Base-by-base conservation (phyloP, 768 basidiomycete species). In the Rhodotorula kratochvilovae region DNA sequence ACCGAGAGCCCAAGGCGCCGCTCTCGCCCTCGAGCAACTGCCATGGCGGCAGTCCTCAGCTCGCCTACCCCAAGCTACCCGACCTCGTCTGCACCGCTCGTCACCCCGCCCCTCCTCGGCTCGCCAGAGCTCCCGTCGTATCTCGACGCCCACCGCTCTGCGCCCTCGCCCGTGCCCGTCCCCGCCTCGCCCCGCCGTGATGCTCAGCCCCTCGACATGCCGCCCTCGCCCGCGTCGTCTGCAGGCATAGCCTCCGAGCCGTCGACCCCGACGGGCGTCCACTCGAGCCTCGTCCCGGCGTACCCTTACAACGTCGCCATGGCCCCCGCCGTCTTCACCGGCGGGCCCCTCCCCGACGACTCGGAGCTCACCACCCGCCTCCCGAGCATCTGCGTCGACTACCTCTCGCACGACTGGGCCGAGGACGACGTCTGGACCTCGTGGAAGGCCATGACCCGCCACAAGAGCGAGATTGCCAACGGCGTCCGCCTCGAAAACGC, bases 351-450 rank as follows among this genome's bases (percentile, higher is more conserved):
- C 15, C 82, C 83, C 64, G 80, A 80, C 66, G 80, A 80, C 82
- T 86, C 87, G 5, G 85, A 88, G 60, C 83, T 96, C 66, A 87
- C 88, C n/a, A 89, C 90, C 59, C 78, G 82, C 23, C 71, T 89
- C 23, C 90, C 95, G 35, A 87, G 87, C 51, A 91, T 90, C 62
- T 94, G 95, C 84, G 95, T 99, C 78, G 95, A 99, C 85, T 99
- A 99, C 81, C 89, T 99, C 76, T 93, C 90, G 51, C 93, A 98
- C 80, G 86, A 96, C 65, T 99, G 95, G 95, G 85, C 88, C 76
- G 95, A 99, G 81, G 95, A 97, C 81, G 95, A 99, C 80, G 91
- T 98, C 19, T 96, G 92, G 92, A 88, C 90, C 66, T 90, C 89
- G n/a, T 99, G 95, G 95, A 85, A 94, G 75, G 91, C 88, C 79